Evolutionary conservation across 371 early-diverging fungal genomes (phyloP).

Genomic region (Gilbertella persicaria): DNA sequence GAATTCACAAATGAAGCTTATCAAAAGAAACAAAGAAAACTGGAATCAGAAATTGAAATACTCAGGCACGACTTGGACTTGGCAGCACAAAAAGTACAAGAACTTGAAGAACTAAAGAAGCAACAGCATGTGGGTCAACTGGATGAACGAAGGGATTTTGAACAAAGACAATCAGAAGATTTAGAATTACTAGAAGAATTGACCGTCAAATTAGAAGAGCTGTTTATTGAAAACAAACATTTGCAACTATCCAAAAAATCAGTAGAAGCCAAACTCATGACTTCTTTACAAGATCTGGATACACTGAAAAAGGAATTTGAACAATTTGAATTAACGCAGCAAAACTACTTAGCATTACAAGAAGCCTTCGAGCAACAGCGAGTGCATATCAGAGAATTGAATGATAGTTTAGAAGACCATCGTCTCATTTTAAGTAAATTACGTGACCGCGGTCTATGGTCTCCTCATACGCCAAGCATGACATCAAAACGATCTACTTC

Average conservation of each 20-base stretch:
- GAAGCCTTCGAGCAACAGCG: slow-evolving; percentile 30
- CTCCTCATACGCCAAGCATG: neutral
- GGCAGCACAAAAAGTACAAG: slow-evolving; percentile 29
- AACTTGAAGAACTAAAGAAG: slow-evolving; percentile 24
- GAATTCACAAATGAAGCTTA: slow-evolving; percentile 18
- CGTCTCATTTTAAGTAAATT: slow-evolving; percentile 19
- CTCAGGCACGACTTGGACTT: slow-evolving; percentile 25
- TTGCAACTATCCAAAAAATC: slow-evolving; percentile 30
- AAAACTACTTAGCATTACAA: slow-evolving; percentile 26
- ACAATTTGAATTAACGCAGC: slow-evolving; percentile 25
- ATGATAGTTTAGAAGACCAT: slow-evolving; percentile 41
- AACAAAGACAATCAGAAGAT: slow-evolving; percentile 25
- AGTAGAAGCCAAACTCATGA: slow-evolving; percentile 28
- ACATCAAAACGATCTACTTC: neutral
- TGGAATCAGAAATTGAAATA: slow-evolving; percentile 39
- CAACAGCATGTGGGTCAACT: slow-evolving; percentile 6
- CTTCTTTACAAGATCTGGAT: slow-evolving; percentile 26
- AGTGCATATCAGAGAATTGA: slow-evolving; percentile 30
- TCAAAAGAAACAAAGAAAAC: slow-evolving; percentile 27
- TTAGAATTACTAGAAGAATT: slow-evolving; percentile 24
- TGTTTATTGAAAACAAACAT: slow-evolving; percentile 43
- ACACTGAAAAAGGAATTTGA: slow-evolving; percentile 26
- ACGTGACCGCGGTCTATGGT: slow-evolving; percentile 20
- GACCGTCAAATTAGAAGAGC: slow-evolving; percentile 36
- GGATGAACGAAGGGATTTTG: slow-evolving; percentile 17